Evolutionary conservation across 2,329 filamentous ascomycete genomes (phyloP), one percentile per base, ranked within the genome.

Genomic region (Fusarium compactum): DNA sequence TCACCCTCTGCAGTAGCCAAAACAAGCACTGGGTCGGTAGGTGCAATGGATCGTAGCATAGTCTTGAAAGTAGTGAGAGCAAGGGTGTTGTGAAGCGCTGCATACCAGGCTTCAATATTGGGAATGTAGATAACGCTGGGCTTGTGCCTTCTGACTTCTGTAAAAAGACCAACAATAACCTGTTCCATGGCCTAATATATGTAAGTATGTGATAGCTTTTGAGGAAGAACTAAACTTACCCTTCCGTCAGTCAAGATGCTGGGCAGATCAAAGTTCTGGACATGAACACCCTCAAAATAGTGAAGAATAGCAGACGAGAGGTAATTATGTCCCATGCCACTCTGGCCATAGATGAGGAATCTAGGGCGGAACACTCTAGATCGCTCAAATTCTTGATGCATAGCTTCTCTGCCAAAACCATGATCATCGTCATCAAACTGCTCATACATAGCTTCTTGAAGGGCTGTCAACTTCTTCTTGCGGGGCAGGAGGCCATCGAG

Each of bases 101-200:
- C 82, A 77, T 94, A 95, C 96, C 96, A 99, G 10, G 91, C 87
- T 72, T 97, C 92, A 51, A 98, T 89, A 72, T 94, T 91, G 4
- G 96, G 95, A 45, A 99, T 92, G 80, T 95, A 98, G 54, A 99
- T 96, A 40, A 98, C 93, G 78, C 94, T 97, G 1, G 96, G 96
- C 79, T 97, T 98, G 78, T 98, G 94, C 40, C 95, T 90, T 79
- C 95, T 93, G 40, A 97, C 93, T 82, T 98, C 96, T 1, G 93
- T 90, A 77, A 99, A 98, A 10, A 97, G 85, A 71, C 95, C 91
- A 15, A 97, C 94, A 69, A 99, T 90, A 12, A 95, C 93, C 72
- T 96, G 92, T 82, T 98, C 96, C 18, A 92, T 87, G 2, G 93
- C 90, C 83, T 89, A 65, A 43, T 34, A 30, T n/a, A 15, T 15